A percentile compares a stretch with the other conserved stretches of the same genome.
Conservation (phyloP, 805 yeast species). For the Wickerhamomyces ciferrii region DNA sequence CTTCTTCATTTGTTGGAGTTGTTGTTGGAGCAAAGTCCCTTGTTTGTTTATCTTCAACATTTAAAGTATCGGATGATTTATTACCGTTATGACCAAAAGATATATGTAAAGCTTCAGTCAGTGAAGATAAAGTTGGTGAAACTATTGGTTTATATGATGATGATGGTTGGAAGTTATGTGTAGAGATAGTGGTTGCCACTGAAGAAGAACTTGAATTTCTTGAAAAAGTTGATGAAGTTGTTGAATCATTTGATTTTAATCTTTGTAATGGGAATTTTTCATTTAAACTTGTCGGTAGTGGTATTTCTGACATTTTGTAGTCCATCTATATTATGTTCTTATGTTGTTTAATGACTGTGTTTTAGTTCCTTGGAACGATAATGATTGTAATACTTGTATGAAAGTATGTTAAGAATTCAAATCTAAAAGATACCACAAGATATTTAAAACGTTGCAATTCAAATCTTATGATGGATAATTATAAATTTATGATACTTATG, state of each 20-base stretch:
- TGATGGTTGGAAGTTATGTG: neutral
- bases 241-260: neutral
- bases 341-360: neutral
- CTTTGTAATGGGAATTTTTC: neutral
- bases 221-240: neutral
- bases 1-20: constrained; percentile 21
- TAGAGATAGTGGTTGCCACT: neutral
- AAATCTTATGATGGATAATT: neutral
- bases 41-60: neutral
- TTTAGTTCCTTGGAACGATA: neutral
- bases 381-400: neutral
- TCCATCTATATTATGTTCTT: too few species aligned
- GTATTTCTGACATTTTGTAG: neutral
- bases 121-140: neutral
- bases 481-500: too few species aligned
- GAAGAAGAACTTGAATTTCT: neutral
- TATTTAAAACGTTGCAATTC: neutral
- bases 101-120: neutral
- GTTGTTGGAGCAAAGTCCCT: constrained; percentile 12
- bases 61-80: neutral
- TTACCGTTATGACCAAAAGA: neutral
- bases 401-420: too few species aligned
- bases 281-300: neutral
- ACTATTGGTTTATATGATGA: neutral
- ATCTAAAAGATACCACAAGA: too few species aligned